A percentile compares a stretch with the other conserved stretches of the same genome.
Evolutionary conservation across 2,329 filamentous ascomycete genomes (phyloP).

Genomic region (Cytospora mali): DNA sequence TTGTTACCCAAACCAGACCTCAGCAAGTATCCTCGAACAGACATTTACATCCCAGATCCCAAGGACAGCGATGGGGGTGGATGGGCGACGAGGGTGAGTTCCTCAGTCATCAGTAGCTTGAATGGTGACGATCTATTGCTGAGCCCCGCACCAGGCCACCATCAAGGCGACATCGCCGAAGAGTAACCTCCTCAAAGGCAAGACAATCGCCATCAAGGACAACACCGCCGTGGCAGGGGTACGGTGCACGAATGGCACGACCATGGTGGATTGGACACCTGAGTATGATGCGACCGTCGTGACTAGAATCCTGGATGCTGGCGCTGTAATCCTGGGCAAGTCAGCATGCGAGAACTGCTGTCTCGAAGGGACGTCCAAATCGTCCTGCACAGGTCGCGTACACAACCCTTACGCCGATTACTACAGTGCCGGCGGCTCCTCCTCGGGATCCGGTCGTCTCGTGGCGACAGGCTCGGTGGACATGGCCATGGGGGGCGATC

Average conservation of each 20-base stretch:
- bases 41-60: conserved; percentile 15
- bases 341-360: conserved; percentile 37
- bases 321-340: conserved; percentile 33
- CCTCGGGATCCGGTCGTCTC: conserved; percentile 38
- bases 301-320: conserved; percentile 33
- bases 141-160: conserved; percentile 1
- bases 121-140: background rate
- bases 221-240: conserved; percentile 36
- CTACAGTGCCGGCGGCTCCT: conserved; percentile 37
- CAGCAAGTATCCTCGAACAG: conserved; percentile 14
- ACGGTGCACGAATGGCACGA: conserved; percentile 33
- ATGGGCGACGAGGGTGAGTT: conserved; percentile 19
- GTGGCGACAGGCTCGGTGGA: conserved; percentile 32
- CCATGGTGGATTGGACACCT: conserved; percentile 30
- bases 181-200: conserved; percentile 11
- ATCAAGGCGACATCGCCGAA: conserved; percentile 13
- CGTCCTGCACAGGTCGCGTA: conserved; percentile 36
- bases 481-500: conserved; percentile 32
- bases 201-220: conserved; percentile 34
- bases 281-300: conserved; percentile 32
- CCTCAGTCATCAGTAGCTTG: background rate
- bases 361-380: conserved; percentile 35
- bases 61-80: conserved; percentile 13
- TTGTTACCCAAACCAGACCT: conserved; percentile 23
- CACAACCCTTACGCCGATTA: conserved; percentile 34